Conservation (phyloP, 2,329 filamentous ascomycete species). For the Venturia pyrina region DNA sequence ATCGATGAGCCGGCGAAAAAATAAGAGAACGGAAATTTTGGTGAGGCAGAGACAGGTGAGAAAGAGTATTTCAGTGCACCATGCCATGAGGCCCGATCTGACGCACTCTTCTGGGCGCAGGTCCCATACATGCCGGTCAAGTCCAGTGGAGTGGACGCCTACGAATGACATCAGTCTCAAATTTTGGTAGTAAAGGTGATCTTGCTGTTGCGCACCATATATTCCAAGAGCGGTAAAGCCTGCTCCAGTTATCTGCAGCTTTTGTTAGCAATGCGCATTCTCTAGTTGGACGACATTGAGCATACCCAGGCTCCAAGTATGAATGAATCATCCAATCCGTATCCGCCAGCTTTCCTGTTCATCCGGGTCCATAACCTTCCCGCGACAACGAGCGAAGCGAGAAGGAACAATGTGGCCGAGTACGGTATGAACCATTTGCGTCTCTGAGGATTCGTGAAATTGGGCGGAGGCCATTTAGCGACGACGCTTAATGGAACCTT, state of each 20-base stretch:
- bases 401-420: background rate
- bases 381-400: constrained; percentile 2
- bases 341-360: constrained; percentile 3
- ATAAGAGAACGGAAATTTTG: constrained; percentile 23
- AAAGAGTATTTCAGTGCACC: constrained; percentile 19
- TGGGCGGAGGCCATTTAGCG: constrained; percentile 9
- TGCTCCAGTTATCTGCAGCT: background rate
- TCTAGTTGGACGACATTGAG: background rate
- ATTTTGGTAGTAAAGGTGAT: background rate
- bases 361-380: constrained; percentile 8
- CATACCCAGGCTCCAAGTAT: constrained; percentile 12
- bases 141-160: background rate
- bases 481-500: constrained; percentile 9
- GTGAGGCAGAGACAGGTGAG: constrained; percentile 20
- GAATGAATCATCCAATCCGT: constrained; percentile 11
- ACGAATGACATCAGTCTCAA: background rate
- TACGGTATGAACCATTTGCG: constrained; percentile 11
- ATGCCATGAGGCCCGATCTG: constrained; percentile 5
- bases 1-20: constrained; percentile 23
- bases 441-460: constrained; percentile 4
- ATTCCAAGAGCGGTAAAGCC: constrained; percentile 8
- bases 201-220: constrained; percentile 1
- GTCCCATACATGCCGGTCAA: constrained; percentile 13
- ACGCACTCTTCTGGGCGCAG: background rate
- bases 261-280: background rate